Conservation (phyloP, 2,329 filamentous ascomycete genomes). For the Botryotinia calthae region DNA sequence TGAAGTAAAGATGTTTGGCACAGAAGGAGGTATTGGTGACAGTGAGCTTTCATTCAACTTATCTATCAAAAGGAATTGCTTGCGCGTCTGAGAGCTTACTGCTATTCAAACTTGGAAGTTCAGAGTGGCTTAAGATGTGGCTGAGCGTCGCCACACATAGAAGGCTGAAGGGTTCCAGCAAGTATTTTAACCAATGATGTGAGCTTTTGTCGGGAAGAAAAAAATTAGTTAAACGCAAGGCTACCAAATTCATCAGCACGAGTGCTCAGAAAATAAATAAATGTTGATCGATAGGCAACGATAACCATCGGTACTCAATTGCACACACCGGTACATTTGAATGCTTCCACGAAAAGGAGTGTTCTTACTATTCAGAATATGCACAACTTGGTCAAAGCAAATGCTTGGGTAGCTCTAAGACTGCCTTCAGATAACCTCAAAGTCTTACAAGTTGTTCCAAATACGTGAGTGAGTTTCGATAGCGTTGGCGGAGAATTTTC, state of each 20-base stretch:
- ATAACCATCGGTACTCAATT: not conserved
- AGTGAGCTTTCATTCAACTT: not conserved
- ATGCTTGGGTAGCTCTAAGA: conserved; percentile 59
- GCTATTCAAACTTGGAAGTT: not conserved
- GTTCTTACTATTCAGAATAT: conserved; percentile 25
- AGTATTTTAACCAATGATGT: not conserved
- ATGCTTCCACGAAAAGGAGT: not conserved
- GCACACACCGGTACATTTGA: not conserved
- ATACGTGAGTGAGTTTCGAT: conserved; percentile 51
- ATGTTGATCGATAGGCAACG: not conserved
- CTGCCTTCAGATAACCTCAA: conserved; percentile 58
- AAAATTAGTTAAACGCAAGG: conserved; percentile 8
- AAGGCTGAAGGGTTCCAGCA: not conserved
- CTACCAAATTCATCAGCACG: not conserved
- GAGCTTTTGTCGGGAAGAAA: not conserved
- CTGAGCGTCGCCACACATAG: not conserved
- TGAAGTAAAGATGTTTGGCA: not conserved
- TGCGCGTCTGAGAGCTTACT: conserved; percentile 8
- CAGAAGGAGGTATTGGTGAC: not conserved
- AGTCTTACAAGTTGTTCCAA: conserved; percentile 57
- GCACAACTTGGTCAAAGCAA: conserved; percentile 49
- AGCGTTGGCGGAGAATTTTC: conserved; percentile 29
- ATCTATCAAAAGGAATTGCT: conserved; percentile 3
- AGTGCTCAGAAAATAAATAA: not conserved
- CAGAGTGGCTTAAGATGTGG: conserved; percentile 1